phyloP scores from a whole-genome alignment of 1,284 basidiomycete species.

The Pseudomicrostroma phylloplanum region DNA sequence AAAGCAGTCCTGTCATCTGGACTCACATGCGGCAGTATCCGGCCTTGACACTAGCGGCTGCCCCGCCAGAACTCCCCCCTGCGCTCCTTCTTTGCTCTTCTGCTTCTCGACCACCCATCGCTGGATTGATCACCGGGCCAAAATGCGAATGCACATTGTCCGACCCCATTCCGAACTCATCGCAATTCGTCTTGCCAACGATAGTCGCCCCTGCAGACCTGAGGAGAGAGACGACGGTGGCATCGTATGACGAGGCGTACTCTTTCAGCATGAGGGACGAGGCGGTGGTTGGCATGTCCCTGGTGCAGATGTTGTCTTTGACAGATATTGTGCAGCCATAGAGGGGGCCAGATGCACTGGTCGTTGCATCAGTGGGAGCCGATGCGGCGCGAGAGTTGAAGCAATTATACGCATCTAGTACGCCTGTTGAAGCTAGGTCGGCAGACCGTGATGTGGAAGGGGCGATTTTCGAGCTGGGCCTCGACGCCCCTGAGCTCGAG shows the following conservation, averaged over 20 bases:
- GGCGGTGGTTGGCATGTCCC: constrained; percentile 27
- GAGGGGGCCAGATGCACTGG: constrained; percentile 16
- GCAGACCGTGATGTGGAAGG: too few relatives aligned
- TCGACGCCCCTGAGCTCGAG: too few relatives aligned
- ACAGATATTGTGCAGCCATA: constrained; percentile 33
- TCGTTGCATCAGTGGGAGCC: background rate
- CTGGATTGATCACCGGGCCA: constrained; percentile 39
- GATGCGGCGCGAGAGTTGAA: background rate
- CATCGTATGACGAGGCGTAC: constrained; percentile 76
- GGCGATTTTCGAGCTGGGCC: too few relatives aligned
- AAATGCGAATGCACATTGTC: constrained; percentile 34
- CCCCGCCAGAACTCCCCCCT: constrained; percentile 50
- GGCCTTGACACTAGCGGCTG: constrained; percentile 38
- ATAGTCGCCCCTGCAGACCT: constrained; percentile 65
- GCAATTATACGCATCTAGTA: constrained; percentile 1
- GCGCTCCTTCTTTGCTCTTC: constrained; percentile 45
- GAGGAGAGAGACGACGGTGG: constrained; percentile 70
- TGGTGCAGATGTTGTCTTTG: constrained; percentile 45
- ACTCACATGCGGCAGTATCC: constrained; percentile 12
- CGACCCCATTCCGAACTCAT: constrained; percentile 94
- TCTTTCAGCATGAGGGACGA: constrained; percentile 36
- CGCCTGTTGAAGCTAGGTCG: too few relatives aligned
- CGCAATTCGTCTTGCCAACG: constrained; percentile 85
- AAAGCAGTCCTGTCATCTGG: too few relatives aligned
- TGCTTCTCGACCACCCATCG: background rate